Evolutionary conservation across 495 filamentous ascomycete species (phyloP).

Genomic region (Platismatia glauca): DNA sequence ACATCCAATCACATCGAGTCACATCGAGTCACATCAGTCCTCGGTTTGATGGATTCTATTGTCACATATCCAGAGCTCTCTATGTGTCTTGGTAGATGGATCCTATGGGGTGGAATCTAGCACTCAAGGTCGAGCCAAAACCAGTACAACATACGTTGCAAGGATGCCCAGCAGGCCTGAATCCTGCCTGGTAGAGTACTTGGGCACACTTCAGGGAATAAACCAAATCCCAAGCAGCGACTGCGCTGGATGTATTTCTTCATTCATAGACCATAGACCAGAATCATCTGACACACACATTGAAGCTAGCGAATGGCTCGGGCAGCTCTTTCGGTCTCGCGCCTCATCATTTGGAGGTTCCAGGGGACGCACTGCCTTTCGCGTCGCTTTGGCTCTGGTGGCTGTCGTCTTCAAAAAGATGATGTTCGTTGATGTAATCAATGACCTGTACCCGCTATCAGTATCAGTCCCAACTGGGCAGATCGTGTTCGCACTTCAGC

Average conservation of each 20-base stretch:
- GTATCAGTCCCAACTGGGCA: neutral
- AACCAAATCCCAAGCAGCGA: too few species aligned
- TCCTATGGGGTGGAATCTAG: too few species aligned
- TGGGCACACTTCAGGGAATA: too few species aligned
- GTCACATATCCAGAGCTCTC: too few species aligned
- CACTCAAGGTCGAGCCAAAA: too few species aligned
- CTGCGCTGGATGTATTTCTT: neutral
- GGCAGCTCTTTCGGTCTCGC: neutral
- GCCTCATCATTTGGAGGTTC: neutral
- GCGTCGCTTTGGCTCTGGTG: neutral
- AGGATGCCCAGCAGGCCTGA: too few species aligned
- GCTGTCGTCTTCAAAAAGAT: neutral
- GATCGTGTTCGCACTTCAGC: neutral
- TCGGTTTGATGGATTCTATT: too few species aligned
- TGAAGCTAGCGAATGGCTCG: neutral
- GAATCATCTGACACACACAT: neutral
- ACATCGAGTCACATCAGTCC: too few species aligned
- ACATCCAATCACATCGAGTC: too few species aligned
- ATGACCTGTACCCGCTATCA: neutral
- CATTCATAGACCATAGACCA: neutral
- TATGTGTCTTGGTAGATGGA: too few species aligned
- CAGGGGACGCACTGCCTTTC: neutral
- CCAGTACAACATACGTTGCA: too few species aligned
- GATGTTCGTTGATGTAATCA: constrained; percentile 2
- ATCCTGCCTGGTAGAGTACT: too few species aligned